Percentiles rank a stretch among this genome's conserved stretches.
Conservation (phyloP, 257 asterid genomes). For the Solanum bulbocastanum region DNA sequence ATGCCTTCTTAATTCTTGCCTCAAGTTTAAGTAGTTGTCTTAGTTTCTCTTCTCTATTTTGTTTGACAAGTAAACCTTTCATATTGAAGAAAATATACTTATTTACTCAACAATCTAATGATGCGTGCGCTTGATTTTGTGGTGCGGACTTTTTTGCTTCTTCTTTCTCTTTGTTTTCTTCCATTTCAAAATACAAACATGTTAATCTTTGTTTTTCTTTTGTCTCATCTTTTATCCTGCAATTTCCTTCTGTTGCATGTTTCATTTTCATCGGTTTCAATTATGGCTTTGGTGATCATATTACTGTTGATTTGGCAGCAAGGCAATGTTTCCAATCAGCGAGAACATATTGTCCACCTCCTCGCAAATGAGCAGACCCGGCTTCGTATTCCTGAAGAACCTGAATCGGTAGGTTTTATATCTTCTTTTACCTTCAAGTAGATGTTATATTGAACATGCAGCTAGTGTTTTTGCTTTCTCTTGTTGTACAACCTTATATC, state of each 20-base stretch:
- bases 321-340: conserved; percentile 86
- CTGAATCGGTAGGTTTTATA: conserved; percentile 65
- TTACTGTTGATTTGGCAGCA: conserved; percentile 40
- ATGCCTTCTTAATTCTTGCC: neutral
- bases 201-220: neutral
- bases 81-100: neutral
- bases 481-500: neutral
- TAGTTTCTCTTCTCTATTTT: neutral
- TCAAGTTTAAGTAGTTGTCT: neutral
- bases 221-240: neutral
- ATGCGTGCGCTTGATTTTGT: neutral
- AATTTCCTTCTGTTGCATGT: neutral
- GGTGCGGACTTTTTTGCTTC: neutral
- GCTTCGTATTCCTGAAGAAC: conserved; percentile 67
- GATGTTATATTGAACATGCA: neutral
- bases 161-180: neutral
- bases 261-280: neutral
- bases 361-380: conserved; percentile 94
- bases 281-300: neutral
- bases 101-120: neutral
- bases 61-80: neutral
- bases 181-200: neutral
- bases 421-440: neutral
- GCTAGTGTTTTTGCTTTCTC: neutral
- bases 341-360: conserved; percentile 87